Percentiles rank a stretch among this genome's conserved stretches.
Evolutionary conservation across 257 asterid species (phyloP).

Genomic region (Forsythia viridissima): DNA sequence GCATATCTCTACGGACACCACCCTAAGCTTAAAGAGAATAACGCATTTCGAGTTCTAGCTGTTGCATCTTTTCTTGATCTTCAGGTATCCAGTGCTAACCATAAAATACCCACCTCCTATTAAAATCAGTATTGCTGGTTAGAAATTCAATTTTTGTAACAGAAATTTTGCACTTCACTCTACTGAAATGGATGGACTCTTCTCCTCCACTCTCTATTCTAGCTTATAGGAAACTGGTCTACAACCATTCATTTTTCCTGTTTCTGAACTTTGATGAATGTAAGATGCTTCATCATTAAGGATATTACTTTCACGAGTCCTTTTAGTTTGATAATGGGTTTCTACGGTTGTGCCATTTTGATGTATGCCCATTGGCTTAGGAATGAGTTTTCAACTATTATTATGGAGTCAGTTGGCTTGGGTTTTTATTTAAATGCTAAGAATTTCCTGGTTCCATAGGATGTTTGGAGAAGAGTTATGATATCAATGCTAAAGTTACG

Average conservation of each 20-base stretch:
- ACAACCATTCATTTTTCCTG: not conserved
- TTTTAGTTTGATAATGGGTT: not conserved
- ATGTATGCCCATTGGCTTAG: not conserved
- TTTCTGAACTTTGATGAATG: constrained; percentile 7
- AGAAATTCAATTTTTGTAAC: constrained; percentile 3
- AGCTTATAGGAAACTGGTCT: not conserved
- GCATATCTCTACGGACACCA: constrained; percentile 92
- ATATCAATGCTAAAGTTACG: not conserved
- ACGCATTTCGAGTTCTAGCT: constrained; percentile 88
- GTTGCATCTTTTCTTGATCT: constrained; percentile 98
- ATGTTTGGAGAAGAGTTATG: not conserved
- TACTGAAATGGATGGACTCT: not conserved
- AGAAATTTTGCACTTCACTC: constrained; percentile 1
- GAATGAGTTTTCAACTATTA: not conserved
- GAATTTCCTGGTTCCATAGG: not conserved
- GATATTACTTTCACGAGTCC: not conserved
- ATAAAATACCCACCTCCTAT: not conserved
- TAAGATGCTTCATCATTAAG: not conserved
- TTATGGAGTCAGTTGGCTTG: constrained; percentile 3
- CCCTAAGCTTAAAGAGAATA: constrained; percentile 86
- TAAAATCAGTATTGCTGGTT: not conserved
- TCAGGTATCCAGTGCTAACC: constrained; percentile 50
- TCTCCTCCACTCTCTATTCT: not conserved
- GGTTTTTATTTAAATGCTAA: not conserved
- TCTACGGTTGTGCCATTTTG: not conserved